Percentiles rank a stretch among this genome's conserved stretches.
These are phyloP conservation scores for Trichosphaerium sp. DNA, from an alignment of 78 protist species.

Conservation along the genomic window DNA sequence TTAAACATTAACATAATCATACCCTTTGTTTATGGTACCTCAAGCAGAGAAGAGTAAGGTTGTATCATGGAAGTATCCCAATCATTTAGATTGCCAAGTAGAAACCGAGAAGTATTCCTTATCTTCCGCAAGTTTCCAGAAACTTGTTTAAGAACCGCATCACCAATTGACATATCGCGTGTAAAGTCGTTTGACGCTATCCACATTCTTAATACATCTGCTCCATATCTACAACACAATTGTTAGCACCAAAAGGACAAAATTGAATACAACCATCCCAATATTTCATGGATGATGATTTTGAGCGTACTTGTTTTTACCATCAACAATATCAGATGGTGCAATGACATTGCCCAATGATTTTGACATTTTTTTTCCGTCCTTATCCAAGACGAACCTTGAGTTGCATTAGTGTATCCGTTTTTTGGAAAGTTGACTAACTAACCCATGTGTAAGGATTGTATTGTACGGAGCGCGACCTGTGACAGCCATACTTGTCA, in stretches of 20 bases:
- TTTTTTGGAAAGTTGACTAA: not conserved
- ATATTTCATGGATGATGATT: not conserved
- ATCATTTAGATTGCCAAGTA: not conserved
- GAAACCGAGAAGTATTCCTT: not conserved
- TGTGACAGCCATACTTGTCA: slow-evolving; percentile 43
- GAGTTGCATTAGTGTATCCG: not conserved
- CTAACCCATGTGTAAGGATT: slow-evolving; percentile 77
- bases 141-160: slow-evolving; percentile 5
- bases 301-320: slow-evolving; percentile 27
- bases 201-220: slow-evolving; percentile 82
- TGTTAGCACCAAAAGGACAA: not conserved
- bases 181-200: slow-evolving; percentile 59
- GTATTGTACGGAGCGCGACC: slow-evolving; percentile 55
- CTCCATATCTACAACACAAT: slow-evolving; percentile 63
- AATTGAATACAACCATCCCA: not conserved
- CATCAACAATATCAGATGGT: slow-evolving; percentile 51
- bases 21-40: not conserved
- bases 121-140: slow-evolving; percentile 10
- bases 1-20: not conserved
- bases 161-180: slow-evolving; percentile 59
- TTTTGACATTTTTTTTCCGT: slow-evolving; percentile 77
- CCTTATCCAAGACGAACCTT: slow-evolving; percentile 57
- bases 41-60: not conserved
- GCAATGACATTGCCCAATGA: slow-evolving; percentile 77
- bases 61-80: not conserved